phyloP scores from a whole-genome alignment of 345 rosid genomes.

The Boechera divaricarpa region DNA sequence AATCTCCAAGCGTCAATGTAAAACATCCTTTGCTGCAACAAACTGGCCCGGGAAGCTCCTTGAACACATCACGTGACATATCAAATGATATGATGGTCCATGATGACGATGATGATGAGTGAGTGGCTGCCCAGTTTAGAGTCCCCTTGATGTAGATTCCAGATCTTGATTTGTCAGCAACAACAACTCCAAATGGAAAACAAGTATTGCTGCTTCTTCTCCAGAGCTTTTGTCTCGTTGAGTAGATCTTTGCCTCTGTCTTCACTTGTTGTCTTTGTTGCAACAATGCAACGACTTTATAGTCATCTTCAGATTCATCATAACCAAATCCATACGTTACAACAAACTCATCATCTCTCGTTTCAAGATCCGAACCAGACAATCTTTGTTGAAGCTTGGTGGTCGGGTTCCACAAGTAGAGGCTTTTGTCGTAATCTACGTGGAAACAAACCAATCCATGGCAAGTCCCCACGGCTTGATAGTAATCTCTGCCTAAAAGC shows the following conservation, averaged over 20 bases:
- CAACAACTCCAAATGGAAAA: slow-evolving; percentile 12
- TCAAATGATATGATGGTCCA: slow-evolving; percentile 42
- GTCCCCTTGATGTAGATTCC: slow-evolving; percentile 44
- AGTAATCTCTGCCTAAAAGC: slow-evolving; percentile 47
- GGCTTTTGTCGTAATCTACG: slow-evolving; percentile 29
- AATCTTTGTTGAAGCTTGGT: slow-evolving; percentile 40
- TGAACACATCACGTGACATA: slow-evolving; percentile 41
- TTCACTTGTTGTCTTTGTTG: slow-evolving; percentile 23
- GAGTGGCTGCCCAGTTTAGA: slow-evolving; percentile 42
- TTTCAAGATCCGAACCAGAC: slow-evolving; percentile 33
- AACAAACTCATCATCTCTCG: slow-evolving; percentile 19
- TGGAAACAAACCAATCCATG: slow-evolving; percentile 49
- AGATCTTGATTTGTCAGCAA: slow-evolving; percentile 30
- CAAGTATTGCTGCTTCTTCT: slow-evolving; percentile 32
- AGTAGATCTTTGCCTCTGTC: slow-evolving; percentile 31
- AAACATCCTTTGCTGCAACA: slow-evolving; percentile 41
- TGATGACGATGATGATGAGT: slow-evolving; percentile 23
- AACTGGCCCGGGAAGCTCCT: slow-evolving; percentile 25
- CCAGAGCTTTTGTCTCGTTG: slow-evolving; percentile 44
- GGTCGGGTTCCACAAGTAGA: slow-evolving; percentile 52
- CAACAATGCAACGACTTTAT: slow-evolving; percentile 41
- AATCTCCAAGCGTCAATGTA: slow-evolving; percentile 38
- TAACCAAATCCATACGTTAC: slow-evolving; percentile 49
- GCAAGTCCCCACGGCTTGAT: slow-evolving; percentile 49
- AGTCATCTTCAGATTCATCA: slow-evolving; percentile 42